Base-by-base conservation (phyloP, 2,329 filamentous ascomycete genomes). In the Fusarium pseudocircinatum region DNA sequence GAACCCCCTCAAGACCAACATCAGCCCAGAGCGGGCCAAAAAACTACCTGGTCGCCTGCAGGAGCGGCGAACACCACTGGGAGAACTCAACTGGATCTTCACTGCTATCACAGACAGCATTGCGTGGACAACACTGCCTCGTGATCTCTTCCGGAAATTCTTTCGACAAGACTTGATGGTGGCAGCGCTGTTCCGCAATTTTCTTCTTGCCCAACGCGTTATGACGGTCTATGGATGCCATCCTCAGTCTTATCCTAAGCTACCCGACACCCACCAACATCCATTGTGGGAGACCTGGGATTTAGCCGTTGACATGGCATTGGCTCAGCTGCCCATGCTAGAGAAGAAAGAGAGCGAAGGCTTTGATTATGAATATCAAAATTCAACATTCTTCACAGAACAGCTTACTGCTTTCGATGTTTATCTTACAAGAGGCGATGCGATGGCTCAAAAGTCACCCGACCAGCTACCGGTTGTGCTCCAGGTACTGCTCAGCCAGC, bases 51-150 rank as follows among this genome's bases (percentile, higher is more conserved):
- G 96, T 39, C 92, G 95, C 70, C 89, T 98, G 46, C 96, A 97
- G 79, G 96, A 99, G 83, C 90, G 96, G 68, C 89, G 96, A 79
- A 98, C 96, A 56, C 96, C 96, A 14, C 88, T 99, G 39, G 96
- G 96, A 70, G 96, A 99, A 83, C 86, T 99, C 20, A 99, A 99
- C 79, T 99, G 96, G 96, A 99, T 99, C 40, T 98, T 99, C 80
- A 99, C 96, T 2, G 96, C 96, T 61, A 98, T 99, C 74, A 99
- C 96, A 1, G 96, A 99, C 81, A 98, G 96, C 3, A 99, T 99
- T 78, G 96, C 96, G 1, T 99, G 96, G 96, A 98, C 97, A 37
- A 97, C 94, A 10, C 85, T 99, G 8, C 94, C 95, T 7, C 92
- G 96, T 50, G 90, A 95, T 26, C 85, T 98, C 16, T 99, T 99